phyloP scores from a whole-genome alignment of 2,329 filamentous ascomycete genomes.

The Ascosphaera aggregata region DNA sequence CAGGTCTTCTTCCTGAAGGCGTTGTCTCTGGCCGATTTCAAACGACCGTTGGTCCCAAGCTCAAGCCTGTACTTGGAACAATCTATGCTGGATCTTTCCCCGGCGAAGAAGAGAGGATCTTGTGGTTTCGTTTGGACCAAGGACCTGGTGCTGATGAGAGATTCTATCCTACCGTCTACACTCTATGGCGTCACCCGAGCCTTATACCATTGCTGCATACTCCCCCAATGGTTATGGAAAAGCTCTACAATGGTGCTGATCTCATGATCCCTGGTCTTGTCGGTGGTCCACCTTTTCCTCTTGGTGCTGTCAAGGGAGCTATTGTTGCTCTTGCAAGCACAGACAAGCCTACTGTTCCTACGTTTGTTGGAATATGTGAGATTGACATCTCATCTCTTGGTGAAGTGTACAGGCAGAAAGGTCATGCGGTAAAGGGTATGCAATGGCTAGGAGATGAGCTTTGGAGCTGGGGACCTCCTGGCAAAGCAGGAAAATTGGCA shows the following conservation, averaged over 20 bases:
- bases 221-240: slow-evolving; percentile 32
- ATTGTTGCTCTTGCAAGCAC: slow-evolving; percentile 40
- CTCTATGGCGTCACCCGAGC: slow-evolving; percentile 38
- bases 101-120: slow-evolving; percentile 31
- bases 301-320: slow-evolving; percentile 32
- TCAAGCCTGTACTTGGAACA: slow-evolving; percentile 37
- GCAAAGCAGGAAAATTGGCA: slow-evolving; percentile 27
- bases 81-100: slow-evolving; percentile 38
- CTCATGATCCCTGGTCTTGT: slow-evolving; percentile 46
- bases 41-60: slow-evolving; percentile 37
- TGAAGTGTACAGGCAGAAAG: slow-evolving; percentile 35
- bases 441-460: slow-evolving; percentile 48
- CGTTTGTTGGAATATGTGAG: slow-evolving; percentile 40
- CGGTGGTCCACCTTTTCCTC: slow-evolving; percentile 38
- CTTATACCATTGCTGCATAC: slow-evolving; percentile 42
- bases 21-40: slow-evolving; percentile 39
- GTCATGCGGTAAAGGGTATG: slow-evolving; percentile 39
- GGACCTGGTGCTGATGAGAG: slow-evolving; percentile 19
- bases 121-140: slow-evolving; percentile 42
- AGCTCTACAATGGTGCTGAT: slow-evolving; percentile 40
- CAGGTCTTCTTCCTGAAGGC: slow-evolving; percentile 38
- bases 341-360: slow-evolving; percentile 34
- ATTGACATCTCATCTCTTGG: slow-evolving; percentile 34
- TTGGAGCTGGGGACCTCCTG: slow-evolving; percentile 37
- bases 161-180: slow-evolving; percentile 33